Conservation (phyloP, 176 grass and related monocot genomes). For the Avena sativa region DNA sequence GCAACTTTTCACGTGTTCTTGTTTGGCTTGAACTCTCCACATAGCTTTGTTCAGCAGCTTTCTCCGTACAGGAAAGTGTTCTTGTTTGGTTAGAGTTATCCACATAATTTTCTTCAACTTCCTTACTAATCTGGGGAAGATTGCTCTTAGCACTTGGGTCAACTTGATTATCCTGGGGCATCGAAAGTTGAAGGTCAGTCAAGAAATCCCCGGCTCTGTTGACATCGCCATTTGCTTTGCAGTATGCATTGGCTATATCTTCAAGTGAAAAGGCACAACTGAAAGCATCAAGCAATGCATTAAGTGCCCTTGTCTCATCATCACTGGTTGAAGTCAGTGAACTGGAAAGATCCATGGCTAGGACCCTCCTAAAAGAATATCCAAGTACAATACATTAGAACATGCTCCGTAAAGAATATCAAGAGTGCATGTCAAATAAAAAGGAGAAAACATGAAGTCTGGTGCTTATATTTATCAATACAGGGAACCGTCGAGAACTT, state of each 20-base stretch:
- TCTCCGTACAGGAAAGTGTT: constrained; percentile 41
- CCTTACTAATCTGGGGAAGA: constrained; percentile 38
- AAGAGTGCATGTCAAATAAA: constrained; percentile 35
- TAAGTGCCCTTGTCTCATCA: constrained; percentile 61
- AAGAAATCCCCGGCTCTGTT: constrained; percentile 80
- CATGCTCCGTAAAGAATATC: constrained; percentile 34
- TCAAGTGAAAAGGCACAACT: constrained; percentile 70
- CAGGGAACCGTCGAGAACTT: constrained; percentile 19
- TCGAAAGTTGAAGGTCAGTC: constrained; percentile 55
- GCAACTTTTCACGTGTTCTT: constrained; percentile 52
- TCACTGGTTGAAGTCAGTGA: constrained; percentile 53
- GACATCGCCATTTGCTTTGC: constrained; percentile 71
- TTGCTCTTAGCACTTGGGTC: constrained; percentile 41
- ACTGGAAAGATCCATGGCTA: constrained; percentile 55
- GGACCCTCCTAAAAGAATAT: constrained; percentile 7
- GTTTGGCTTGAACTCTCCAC: constrained; percentile 36
- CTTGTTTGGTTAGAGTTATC: constrained; percentile 29
- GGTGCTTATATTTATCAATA: not conserved
- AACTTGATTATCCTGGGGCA: constrained; percentile 45
- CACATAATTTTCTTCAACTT: constrained; percentile 36
- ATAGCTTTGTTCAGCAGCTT: constrained; percentile 40
- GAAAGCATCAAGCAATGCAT: constrained; percentile 80
- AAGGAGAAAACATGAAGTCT: not conserved
- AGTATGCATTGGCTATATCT: constrained; percentile 84
- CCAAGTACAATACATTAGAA: constrained; percentile 24